Evolutionary conservation across 768 basidiomycete species (phyloP).

Genomic region (Trametes cingulata): DNA sequence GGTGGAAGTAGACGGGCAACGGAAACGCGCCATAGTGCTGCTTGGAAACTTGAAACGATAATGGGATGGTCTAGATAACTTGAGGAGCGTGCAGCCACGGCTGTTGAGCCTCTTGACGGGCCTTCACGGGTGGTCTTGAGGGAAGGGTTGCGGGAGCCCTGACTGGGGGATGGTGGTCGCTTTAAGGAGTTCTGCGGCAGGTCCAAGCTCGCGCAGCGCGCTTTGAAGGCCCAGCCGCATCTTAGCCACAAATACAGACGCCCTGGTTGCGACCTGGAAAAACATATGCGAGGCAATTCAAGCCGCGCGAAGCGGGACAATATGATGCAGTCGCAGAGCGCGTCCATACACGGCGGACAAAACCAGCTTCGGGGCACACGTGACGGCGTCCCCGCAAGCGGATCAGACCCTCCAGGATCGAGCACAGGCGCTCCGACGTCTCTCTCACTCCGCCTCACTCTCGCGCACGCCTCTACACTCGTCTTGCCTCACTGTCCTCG

Average conservation of each 20-base stretch:
- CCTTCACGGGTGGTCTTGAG: slow-evolving; percentile 4
- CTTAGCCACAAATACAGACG: slow-evolving; percentile 1
- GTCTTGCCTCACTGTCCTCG: neutral
- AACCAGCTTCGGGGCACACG: slow-evolving; percentile 1
- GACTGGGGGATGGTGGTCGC: neutral
- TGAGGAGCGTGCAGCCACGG: neutral
- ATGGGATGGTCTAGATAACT: neutral
- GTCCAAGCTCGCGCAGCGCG: slow-evolving; percentile 7
- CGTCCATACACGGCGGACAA: slow-evolving; percentile 17
- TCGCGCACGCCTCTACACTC: neutral
- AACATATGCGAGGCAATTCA: neutral
- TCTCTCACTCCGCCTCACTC: neutral
- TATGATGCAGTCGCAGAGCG: neutral
- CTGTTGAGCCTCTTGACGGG: slow-evolving; percentile 14
- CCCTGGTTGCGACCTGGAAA: neutral
- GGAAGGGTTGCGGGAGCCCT: neutral
- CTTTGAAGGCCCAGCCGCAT: neutral
- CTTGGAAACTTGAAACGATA: neutral
- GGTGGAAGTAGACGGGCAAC: slow-evolving; percentile 10
- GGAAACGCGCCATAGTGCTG: slow-evolving; percentile 17
- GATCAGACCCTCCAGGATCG: neutral
- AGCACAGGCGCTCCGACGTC: slow-evolving; percentile 1
- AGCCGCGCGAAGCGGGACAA: neutral
- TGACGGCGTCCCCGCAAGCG: slow-evolving; percentile 4
- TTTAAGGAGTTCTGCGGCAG: neutral